Evolutionary conservation across 1,139 yeast species (phyloP).

Genomic region (Debaryomyces robertsiae): DNA sequence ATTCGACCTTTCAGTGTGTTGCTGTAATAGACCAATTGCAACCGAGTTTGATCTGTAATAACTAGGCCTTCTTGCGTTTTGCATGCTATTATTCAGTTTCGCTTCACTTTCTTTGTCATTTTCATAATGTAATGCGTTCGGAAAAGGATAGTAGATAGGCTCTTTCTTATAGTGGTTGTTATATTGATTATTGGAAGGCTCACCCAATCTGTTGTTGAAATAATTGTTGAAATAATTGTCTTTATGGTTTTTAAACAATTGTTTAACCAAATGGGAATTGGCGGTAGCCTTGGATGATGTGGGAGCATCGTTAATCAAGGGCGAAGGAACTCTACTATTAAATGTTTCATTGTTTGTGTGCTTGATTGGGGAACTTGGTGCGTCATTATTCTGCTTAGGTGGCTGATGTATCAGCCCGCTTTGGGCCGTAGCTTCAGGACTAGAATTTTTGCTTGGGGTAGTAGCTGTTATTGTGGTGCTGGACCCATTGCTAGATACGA

Average conservation of each 20-base stretch:
- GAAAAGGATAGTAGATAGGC: conserved; percentile 41
- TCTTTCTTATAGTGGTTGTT: conserved; percentile 52
- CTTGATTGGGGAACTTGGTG: background rate
- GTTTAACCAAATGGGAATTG: conserved; percentile 24
- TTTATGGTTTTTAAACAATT: conserved; percentile 8
- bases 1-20: conserved; percentile 17
- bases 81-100: conserved; percentile 24
- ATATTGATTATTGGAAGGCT: conserved; percentile 24
- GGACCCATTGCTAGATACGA: conserved; percentile 23
- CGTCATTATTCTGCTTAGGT: background rate
- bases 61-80: conserved; percentile 28
- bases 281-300: conserved; percentile 24
- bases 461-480: conserved; percentile 24
- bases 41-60: conserved; percentile 45
- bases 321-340: conserved; percentile 23
- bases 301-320: conserved; percentile 28
- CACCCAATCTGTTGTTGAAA: conserved; percentile 9
- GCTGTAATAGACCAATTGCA: conserved; percentile 44
- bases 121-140: conserved; percentile 44
- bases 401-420: background rate
- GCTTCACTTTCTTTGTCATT: conserved; percentile 33
- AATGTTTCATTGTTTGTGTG: background rate
- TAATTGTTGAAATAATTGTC: conserved; percentile 9
- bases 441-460: conserved; percentile 1
- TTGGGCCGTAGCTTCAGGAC: background rate